Evolutionary conservation across 2,329 filamentous ascomycete genomes (phyloP).

Genomic region (Alternaria solani): DNA sequence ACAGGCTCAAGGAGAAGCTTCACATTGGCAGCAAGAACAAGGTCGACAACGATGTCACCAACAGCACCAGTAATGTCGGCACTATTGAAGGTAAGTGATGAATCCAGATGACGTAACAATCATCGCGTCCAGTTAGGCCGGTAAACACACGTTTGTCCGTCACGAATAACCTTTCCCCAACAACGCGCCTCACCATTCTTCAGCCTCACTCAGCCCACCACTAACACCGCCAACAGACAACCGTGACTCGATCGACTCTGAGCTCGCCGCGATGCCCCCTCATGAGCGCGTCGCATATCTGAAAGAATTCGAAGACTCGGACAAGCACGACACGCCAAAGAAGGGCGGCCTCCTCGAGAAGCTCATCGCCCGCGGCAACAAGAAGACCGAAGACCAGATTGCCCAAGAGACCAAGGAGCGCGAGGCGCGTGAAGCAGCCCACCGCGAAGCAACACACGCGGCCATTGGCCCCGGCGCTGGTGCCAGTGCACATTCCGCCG

Average conservation of each 20-base stretch:
- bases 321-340: conserved; percentile 41
- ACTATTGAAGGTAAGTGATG: conserved; percentile 30
- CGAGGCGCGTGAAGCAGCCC: conserved; percentile 23
- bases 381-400: conserved; percentile 47
- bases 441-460: conserved; percentile 25
- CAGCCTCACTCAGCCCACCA: neutral
- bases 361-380: conserved; percentile 47
- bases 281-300: conserved; percentile 47
- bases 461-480: conserved; percentile 22
- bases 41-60: conserved; percentile 30
- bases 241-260: conserved; percentile 44
- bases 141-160: neutral
- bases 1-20: conserved; percentile 49
- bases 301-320: conserved; percentile 48
- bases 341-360: conserved; percentile 45
- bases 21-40: conserved; percentile 46
- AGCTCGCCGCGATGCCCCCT: conserved; percentile 44
- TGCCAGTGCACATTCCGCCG: conserved; percentile 25
- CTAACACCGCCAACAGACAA: conserved; percentile 27
- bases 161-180: neutral
- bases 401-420: conserved; percentile 34
- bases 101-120: neutral
- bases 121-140: neutral
- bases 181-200: neutral
- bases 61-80: conserved; percentile 24